Evolutionary conservation across 805 yeast species (phyloP).

Genomic region (Maudiozyma pseudohumilis): DNA sequence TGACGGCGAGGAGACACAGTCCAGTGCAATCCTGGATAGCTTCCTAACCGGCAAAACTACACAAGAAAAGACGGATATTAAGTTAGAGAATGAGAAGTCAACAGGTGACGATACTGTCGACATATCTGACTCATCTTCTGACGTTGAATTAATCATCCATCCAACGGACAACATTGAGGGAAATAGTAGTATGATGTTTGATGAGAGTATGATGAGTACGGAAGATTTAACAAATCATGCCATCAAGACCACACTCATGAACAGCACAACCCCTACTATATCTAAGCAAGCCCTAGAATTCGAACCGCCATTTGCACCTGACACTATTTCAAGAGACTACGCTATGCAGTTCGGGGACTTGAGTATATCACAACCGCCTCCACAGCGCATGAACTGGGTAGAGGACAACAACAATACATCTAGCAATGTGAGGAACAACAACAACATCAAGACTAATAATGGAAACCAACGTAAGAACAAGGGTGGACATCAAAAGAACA

Average conservation of each 20-base stretch:
- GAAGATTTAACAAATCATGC: slow-evolving; percentile 1
- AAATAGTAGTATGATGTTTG: background rate
- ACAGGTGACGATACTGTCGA: background rate
- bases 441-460: background rate
- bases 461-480: slow-evolving; percentile 2
- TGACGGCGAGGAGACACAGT: background rate
- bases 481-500: slow-evolving; percentile 3
- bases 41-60: background rate
- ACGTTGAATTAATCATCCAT: slow-evolving; percentile 15
- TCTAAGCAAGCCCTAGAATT: slow-evolving; percentile 14
- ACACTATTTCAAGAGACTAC: slow-evolving; percentile 17
- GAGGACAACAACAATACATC: background rate
- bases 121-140: slow-evolving; percentile 6
- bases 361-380: background rate
- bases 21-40: background rate
- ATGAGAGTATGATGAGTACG: background rate
- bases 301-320: slow-evolving; percentile 21
- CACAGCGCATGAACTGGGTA: background rate
- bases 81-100: background rate
- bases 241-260: background rate
- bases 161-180: slow-evolving; percentile 6
- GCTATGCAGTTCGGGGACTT: background rate
- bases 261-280: slow-evolving; percentile 6
- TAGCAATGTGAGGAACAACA: background rate
- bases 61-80: background rate